Conservation (phyloP, 352 stramenopile species). For the Phytophthora aleatoria region DNA sequence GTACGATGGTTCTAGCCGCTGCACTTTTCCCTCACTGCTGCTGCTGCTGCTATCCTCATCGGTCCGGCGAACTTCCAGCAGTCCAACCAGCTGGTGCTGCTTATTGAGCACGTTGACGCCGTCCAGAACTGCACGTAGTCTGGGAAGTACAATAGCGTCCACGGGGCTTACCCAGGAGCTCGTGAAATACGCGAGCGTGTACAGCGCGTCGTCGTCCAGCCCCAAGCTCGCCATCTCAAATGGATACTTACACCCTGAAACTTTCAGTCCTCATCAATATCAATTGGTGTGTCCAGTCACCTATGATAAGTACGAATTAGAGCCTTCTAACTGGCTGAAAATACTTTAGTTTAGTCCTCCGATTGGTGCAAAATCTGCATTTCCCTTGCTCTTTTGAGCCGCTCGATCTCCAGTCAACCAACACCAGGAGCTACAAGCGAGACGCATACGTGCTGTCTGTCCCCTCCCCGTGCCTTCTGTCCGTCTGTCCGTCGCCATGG, state of each 20-base stretch:
- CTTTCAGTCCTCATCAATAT: not conserved
- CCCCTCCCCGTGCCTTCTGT: conserved; percentile 18
- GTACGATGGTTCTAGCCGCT: conserved; percentile 35
- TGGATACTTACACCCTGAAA: not conserved
- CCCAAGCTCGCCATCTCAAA: conserved; percentile 24
- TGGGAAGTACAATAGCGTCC: conserved; percentile 36
- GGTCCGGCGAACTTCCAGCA: conserved; percentile 35
- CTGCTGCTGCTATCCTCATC: not conserved
- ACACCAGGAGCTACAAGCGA: conserved; percentile 22
- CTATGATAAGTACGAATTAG: conserved; percentile 18
- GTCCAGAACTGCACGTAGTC: conserved; percentile 21
- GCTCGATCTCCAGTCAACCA: conserved; percentile 44
- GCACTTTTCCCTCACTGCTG: conserved; percentile 1
- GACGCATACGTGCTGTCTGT: conserved; percentile 19
- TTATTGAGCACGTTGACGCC: conserved; percentile 11
- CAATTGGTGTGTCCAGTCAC: conserved; percentile 20
- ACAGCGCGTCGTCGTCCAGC: conserved; percentile 27
- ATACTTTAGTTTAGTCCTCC: not conserved
- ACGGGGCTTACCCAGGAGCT: conserved; percentile 48
- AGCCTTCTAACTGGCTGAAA: conserved; percentile 6
- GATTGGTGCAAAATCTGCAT: conserved; percentile 22
- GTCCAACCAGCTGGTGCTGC: conserved; percentile 13
- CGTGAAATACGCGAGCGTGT: conserved; percentile 51
- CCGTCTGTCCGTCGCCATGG: conserved; percentile 45
- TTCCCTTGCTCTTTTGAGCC: conserved; percentile 27